Evolutionary conservation across 2,329 filamentous ascomycete species (phyloP), one percentile per base, ranked within the genome.

Genomic region (Claviceps pusilla): DNA sequence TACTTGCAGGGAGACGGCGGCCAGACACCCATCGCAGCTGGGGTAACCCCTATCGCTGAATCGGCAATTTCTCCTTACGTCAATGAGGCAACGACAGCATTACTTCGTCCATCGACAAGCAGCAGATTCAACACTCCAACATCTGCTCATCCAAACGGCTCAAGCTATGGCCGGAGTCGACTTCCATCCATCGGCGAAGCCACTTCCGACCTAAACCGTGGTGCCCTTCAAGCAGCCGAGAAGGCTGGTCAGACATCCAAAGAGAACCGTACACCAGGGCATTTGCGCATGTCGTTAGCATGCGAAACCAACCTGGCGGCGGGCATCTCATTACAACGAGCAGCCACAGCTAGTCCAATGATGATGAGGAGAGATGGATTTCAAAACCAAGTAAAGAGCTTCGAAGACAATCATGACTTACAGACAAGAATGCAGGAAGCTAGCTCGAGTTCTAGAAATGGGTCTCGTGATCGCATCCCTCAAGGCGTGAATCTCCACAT

Each of bases 21-120:
- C 9, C 74, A 73, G 59, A 95, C 89, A 0, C 89, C 89, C 0
- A 85, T 89, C 59, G 86, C 86, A 10, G 83, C 83, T 1, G 88
- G 86, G n/a, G 79, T 87, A 0, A 97, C 91, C 0, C 91, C 91
- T 0, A 96, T 96, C 62, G 84, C 86, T 1, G 84, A 89, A 59
- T 87, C 86, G 43, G 86, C 85, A 2, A 60, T 68, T 3, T 70
- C 69, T 19, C 89, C 89, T 0, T 78, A 79, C 45, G 82, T 79
- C 61, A 79, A 73, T 50, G 82, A 84, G 14, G 79, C 77, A 56
- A 76, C 79, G 4, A 87, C 84, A 7, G 82, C 84, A 2, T 83
- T 87, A 62, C 69, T 84, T 31, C 75, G 80, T n/a, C 81, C 82
- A 9, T 78, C 81, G 28, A 80, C 81, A 62, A 82, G 79, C 43